Conservation (phyloP, 108 stramenopile species). For the Poteriospumella lacustris region DNA sequence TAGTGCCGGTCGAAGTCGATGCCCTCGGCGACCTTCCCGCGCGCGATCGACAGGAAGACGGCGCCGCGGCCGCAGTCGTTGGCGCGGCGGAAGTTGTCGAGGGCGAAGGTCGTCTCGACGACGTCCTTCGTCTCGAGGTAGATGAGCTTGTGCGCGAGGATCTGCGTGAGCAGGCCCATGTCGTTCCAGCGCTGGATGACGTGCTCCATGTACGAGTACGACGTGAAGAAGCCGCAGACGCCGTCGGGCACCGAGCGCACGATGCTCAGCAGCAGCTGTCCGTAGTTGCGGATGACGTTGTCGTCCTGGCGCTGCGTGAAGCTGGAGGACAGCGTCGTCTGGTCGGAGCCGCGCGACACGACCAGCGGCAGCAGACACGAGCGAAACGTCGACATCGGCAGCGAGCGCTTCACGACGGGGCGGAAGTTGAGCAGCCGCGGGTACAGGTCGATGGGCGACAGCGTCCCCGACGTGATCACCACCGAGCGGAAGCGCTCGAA, state of each 20-base stretch:
- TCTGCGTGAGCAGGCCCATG: slow-evolving; percentile 69
- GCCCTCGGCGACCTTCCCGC: slow-evolving; percentile 94
- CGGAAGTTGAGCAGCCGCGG: slow-evolving; percentile 93
- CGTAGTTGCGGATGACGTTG: slow-evolving; percentile 81
- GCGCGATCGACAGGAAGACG: slow-evolving; percentile 93
- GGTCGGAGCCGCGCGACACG: slow-evolving; percentile 81
- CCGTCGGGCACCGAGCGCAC: slow-evolving; percentile 86
- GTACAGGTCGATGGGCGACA: slow-evolving; percentile 96
- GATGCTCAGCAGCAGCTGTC: slow-evolving; percentile 80
- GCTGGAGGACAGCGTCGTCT: slow-evolving; percentile 73
- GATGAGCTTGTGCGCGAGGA: slow-evolving; percentile 85
- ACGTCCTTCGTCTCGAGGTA: slow-evolving; percentile 99
- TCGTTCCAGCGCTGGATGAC: slow-evolving; percentile 89
- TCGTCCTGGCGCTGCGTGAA: slow-evolving; percentile 84
- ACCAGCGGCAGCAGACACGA: slow-evolving; percentile 92
- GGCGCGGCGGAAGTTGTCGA: slow-evolving; percentile 92
- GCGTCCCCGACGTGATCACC: slow-evolving; percentile 94
- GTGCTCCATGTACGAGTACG: slow-evolving; percentile 94
- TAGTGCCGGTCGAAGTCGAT: slow-evolving; percentile 99
- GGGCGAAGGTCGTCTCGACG: slow-evolving; percentile 92
- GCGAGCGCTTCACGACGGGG: slow-evolving; percentile 84
- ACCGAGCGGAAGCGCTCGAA: slow-evolving; percentile 86
- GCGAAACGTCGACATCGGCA: slow-evolving; percentile 95
- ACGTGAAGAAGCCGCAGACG: slow-evolving; percentile 94
- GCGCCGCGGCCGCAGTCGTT: slow-evolving; percentile 97